These are phyloP conservation scores for Kazachstania bromeliacearum DNA, from an alignment of 805 yeast species.

Conservation along the genomic window DNA sequence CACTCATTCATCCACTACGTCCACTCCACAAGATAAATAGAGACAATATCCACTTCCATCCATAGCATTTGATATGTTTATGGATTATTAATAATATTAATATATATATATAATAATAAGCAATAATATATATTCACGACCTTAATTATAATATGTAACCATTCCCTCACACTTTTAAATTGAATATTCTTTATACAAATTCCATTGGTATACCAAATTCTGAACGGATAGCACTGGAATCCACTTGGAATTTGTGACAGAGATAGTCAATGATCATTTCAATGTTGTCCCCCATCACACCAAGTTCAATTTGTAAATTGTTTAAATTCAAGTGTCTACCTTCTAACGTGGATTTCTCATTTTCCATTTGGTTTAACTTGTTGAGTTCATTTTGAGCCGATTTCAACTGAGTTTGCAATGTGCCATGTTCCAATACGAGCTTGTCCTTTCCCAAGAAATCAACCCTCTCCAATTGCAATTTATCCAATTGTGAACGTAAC, in stretches of 20 bases:
- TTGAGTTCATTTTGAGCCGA: neutral
- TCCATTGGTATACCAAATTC: constrained; percentile 40
- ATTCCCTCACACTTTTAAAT: too few species aligned
- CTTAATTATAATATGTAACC: too few species aligned
- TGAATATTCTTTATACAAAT: too few species aligned
- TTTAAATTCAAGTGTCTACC: constrained; percentile 6
- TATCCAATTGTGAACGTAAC: neutral
- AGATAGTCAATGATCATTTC: constrained; percentile 34
- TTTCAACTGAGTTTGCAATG: neutral
- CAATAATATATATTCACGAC: too few species aligned
- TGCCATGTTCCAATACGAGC: neutral
- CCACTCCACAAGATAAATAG: too few species aligned
- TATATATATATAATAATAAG: neutral
- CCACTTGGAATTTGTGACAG: constrained; percentile 24
- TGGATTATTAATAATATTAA: too few species aligned
- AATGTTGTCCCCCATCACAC: constrained; percentile 32
- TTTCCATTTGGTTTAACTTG: constrained; percentile 4
- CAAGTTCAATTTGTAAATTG: constrained; percentile 8
- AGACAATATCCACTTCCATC: too few species aligned
- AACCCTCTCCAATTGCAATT: neutral
- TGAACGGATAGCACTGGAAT: constrained; percentile 23
- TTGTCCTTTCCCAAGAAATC: constrained; percentile 5
- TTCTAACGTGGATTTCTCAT: constrained; percentile 13
- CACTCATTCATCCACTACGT: neutral
- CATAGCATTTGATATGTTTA: too few species aligned